These are phyloP conservation scores for Quaeritorhiza haematococci DNA, from an alignment of 371 early-diverging fungal genomes.

Conservation along the genomic window DNA sequence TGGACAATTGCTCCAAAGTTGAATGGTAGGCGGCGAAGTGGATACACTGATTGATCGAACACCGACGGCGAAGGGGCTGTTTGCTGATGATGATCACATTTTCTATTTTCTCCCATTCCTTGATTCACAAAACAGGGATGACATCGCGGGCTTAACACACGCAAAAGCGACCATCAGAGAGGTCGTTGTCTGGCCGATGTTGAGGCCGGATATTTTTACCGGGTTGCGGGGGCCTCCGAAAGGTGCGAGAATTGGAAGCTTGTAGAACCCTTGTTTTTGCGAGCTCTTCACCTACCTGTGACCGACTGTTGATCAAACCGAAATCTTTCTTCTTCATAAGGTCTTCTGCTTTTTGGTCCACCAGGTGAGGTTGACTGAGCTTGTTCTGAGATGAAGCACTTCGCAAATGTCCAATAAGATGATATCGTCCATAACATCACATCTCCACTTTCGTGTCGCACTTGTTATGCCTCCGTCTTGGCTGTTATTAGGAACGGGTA, in stretches of 20 bases:
- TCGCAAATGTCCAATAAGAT: too few species aligned
- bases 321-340: constrained; percentile 6
- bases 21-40: constrained; percentile 30
- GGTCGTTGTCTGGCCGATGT: constrained; percentile 84
- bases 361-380: constrained; percentile 65
- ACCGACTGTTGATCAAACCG: background rate
- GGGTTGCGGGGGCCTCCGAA: constrained; percentile 84
- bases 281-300: background rate
- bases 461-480: too few species aligned
- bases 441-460: too few species aligned
- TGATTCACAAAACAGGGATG: constrained; percentile 54
- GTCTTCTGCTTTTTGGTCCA: constrained; percentile 75
- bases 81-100: background rate
- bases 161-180: constrained; percentile 82
- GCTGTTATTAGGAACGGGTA: too few species aligned
- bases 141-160: constrained; percentile 86
- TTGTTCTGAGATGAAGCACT: too few species aligned
- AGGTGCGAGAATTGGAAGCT: constrained; percentile 50
- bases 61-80: too few species aligned
- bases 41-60: background rate
- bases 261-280: background rate
- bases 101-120: background rate
- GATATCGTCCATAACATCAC: too few species aligned
- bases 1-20: constrained; percentile 27
- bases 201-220: constrained; percentile 81